phyloP scores from a whole-genome alignment of 345 rosid species.

The Lepidium didymum region DNA sequence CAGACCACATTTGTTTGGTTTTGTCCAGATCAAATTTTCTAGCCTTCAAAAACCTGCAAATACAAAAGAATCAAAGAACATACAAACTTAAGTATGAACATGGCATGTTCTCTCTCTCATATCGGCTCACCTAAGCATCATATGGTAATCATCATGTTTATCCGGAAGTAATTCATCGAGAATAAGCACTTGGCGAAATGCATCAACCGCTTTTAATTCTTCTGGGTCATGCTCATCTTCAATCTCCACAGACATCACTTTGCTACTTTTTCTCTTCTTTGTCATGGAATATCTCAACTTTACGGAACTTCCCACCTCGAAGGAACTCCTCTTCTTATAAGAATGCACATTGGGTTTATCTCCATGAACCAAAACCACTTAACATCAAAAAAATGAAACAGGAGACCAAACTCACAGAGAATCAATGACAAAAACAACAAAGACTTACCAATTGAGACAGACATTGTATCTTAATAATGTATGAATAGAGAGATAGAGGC shows the following conservation, averaged over 20 bases:
- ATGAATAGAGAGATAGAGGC: slow-evolving; percentile 25
- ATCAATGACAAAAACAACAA: background rate
- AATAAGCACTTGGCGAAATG: too few species aligned
- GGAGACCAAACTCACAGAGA: background rate
- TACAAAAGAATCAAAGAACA: background rate
- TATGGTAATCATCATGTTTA: too few species aligned
- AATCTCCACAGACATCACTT: slow-evolving; percentile 12
- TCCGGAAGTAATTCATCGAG: too few species aligned
- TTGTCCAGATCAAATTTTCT: too few species aligned
- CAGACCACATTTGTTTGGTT: too few species aligned
- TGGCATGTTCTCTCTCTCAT: slow-evolving; percentile 37
- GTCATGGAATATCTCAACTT: slow-evolving; percentile 36
- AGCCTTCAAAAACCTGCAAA: slow-evolving; percentile 18
- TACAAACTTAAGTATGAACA: background rate
- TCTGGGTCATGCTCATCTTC: too few species aligned
- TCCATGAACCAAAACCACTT: background rate
- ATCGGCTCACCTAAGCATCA: slow-evolving; percentile 14
- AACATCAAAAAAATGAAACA: background rate
- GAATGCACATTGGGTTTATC: slow-evolving; percentile 41
- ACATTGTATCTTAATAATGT: slow-evolving; percentile 24
- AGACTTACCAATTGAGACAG: slow-evolving; percentile 13
- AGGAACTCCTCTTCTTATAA: slow-evolving; percentile 56
- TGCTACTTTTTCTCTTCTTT: too few species aligned
- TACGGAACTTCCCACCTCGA: slow-evolving; percentile 45
- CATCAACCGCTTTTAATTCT: too few species aligned